Percentiles rank a stretch among this genome's conserved stretches.
phyloP scores from a whole-genome alignment of 352 stramenopile genomes.

The Phytophthora ohioensis region DNA sequence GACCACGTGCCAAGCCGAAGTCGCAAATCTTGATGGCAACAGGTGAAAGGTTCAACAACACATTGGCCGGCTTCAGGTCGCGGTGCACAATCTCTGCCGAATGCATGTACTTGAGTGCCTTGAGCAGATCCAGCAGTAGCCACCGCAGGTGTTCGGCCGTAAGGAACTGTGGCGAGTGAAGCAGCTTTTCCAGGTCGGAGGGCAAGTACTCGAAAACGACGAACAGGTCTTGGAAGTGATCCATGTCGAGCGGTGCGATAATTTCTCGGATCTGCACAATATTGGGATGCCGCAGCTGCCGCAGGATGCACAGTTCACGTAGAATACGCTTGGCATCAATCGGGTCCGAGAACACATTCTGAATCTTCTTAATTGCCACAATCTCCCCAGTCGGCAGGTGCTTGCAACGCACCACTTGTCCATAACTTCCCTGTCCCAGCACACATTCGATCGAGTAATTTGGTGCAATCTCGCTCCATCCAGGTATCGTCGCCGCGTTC shows the following conservation, averaged over 20 bases:
- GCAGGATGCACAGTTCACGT: conserved; percentile 84
- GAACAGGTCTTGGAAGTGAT: conserved; percentile 83
- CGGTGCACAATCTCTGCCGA: conserved; percentile 90
- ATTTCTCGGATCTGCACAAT: conserved; percentile 91
- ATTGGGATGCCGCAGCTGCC: conserved; percentile 86
- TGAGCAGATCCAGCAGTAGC: conserved; percentile 87
- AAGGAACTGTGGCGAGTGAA: conserved; percentile 88
- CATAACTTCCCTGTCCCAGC: conserved; percentile 86
- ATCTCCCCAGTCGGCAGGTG: conserved; percentile 89
- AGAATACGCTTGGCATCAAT: conserved; percentile 91
- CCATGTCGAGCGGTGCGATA: conserved; percentile 78
- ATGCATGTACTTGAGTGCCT: conserved; percentile 92
- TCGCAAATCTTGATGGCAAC: conserved; percentile 91
- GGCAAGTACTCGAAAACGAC: conserved; percentile 90
- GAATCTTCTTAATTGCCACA: conserved; percentile 91
- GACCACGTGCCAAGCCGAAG: conserved; percentile 79
- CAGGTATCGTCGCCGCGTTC: conserved; percentile 80
- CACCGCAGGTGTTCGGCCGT: conserved; percentile 86
- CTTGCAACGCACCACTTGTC: conserved; percentile 89
- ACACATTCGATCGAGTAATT: conserved; percentile 90
- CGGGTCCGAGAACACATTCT: conserved; percentile 90
- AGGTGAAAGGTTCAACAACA: conserved; percentile 87
- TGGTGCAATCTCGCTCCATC: conserved; percentile 84
- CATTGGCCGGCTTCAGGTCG: conserved; percentile 90
- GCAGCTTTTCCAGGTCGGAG: conserved; percentile 85